These are phyloP conservation scores for Penicillium janthinellum DNA, from an alignment of 2,329 filamentous ascomycete genomes.

Conservation along the genomic window DNA sequence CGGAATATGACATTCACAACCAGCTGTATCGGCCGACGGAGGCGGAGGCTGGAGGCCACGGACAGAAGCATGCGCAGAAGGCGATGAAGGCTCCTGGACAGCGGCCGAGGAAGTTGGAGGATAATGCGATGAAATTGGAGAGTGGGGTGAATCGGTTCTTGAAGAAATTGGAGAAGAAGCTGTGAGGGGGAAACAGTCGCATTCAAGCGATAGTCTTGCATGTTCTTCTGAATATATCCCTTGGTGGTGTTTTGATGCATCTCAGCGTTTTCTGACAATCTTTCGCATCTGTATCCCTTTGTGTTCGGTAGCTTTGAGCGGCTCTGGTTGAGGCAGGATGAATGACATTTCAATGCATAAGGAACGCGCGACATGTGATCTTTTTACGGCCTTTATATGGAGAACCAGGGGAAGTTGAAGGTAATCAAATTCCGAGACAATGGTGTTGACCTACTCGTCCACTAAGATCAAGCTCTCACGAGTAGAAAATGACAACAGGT, in stretches of 20 bases:
- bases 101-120: constrained; percentile 41
- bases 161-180: constrained; percentile 49
- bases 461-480: constrained; percentile 4
- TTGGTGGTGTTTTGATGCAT: not conserved
- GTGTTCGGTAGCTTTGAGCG: not conserved
- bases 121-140: constrained; percentile 43
- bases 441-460: constrained; percentile 10
- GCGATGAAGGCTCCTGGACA: constrained; percentile 36
- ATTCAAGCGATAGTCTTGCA: not conserved
- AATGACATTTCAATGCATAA: not conserved
- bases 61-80: constrained; percentile 39
- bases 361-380: not conserved
- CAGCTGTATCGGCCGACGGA: constrained; percentile 52
- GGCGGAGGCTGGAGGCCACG: constrained; percentile 40
- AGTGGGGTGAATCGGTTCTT: constrained; percentile 48
- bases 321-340: not conserved
- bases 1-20: constrained; percentile 48
- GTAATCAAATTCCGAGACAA: not conserved
- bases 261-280: not conserved
- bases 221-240: not conserved
- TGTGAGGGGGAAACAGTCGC: constrained; percentile 21
- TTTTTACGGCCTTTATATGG: not conserved
- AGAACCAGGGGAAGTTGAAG: too few relatives aligned
- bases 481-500: constrained; percentile 15
- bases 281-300: not conserved